A percentile compares a stretch with the other conserved stretches of the same genome.
These are phyloP conservation scores for Phaeosphaeria sp. DNA, from an alignment of 2,329 filamentous ascomycete genomes.

Conservation along the genomic window DNA sequence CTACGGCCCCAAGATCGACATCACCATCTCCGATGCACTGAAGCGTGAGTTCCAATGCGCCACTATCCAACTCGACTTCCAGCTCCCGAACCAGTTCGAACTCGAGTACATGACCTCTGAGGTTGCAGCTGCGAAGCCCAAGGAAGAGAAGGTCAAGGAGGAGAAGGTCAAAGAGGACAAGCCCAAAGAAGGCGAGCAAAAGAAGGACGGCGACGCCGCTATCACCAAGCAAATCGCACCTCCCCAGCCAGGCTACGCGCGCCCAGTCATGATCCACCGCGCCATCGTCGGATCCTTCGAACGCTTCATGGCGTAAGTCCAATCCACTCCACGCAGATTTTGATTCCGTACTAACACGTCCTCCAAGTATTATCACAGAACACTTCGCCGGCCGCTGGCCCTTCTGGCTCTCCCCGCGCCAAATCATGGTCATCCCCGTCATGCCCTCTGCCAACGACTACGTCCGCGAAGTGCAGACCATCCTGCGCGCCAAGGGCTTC, in stretches of 20 bases:
- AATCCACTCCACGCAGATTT: background rate
- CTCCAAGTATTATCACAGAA: slow-evolving; percentile 76
- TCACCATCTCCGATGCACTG: slow-evolving; percentile 88
- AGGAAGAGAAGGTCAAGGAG: slow-evolving; percentile 41
- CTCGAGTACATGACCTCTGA: slow-evolving; percentile 84
- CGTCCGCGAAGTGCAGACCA: slow-evolving; percentile 72
- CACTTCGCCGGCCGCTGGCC: slow-evolving; percentile 90
- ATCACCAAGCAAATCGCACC: slow-evolving; percentile 25
- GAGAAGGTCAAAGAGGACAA: slow-evolving; percentile 34
- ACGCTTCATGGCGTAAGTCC: slow-evolving; percentile 65
- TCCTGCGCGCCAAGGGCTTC: slow-evolving; percentile 72
- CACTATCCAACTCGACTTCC: slow-evolving; percentile 94
- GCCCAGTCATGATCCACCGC: slow-evolving; percentile 87
- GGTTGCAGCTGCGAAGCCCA: slow-evolving; percentile 51
- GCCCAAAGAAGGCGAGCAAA: slow-evolving; percentile 23
- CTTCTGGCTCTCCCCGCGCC: slow-evolving; percentile 85
- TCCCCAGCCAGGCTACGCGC: slow-evolving; percentile 64
- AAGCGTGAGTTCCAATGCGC: slow-evolving; percentile 87
- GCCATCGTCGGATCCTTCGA: slow-evolving; percentile 78
- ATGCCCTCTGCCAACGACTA: slow-evolving; percentile 76
- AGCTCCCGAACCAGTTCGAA: slow-evolving; percentile 83
- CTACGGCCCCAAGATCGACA: slow-evolving; percentile 98
- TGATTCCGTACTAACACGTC: no score
- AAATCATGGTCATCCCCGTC: slow-evolving; percentile 80
- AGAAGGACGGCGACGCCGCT: slow-evolving; percentile 19